Percentiles rank a stretch among this genome's conserved stretches.
Evolutionary conservation across 441 rosid species (phyloP).

Genomic region (Populus hybrid): DNA sequence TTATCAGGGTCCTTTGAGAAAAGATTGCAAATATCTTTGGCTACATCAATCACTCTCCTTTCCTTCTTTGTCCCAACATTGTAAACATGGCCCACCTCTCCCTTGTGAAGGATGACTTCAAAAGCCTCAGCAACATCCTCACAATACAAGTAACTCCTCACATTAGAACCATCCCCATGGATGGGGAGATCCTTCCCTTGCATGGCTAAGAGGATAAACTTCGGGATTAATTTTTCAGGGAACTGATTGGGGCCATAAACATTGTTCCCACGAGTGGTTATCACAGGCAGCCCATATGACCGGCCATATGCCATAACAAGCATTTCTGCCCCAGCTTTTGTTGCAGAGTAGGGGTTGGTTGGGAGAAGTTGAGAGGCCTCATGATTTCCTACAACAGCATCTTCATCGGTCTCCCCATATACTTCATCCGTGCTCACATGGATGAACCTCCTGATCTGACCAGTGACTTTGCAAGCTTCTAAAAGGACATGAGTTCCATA

Average conservation of each 20-base stretch:
- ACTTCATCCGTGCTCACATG: slow-evolving; percentile 43
- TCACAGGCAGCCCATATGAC: slow-evolving; percentile 50
- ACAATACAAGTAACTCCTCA: slow-evolving; percentile 73
- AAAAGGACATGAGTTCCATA: slow-evolving; percentile 50
- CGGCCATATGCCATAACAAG: slow-evolving; percentile 54
- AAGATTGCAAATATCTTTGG: slow-evolving; percentile 64
- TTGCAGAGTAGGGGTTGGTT: slow-evolving; percentile 43
- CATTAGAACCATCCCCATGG: slow-evolving; percentile 85
- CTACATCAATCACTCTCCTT: slow-evolving; percentile 85
- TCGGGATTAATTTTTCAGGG: slow-evolving; percentile 50
- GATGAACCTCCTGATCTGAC: slow-evolving; percentile 52
- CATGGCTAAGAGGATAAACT: slow-evolving; percentile 48
- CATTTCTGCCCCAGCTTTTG: slow-evolving; percentile 32
- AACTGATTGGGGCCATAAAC: slow-evolving; percentile 53
- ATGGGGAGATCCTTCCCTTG: slow-evolving; percentile 63
- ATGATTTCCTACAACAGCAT: slow-evolving; percentile 45
- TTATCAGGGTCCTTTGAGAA: slow-evolving; percentile 59
- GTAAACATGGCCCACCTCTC: slow-evolving; percentile 85
- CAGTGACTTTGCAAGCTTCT: slow-evolving; percentile 54
- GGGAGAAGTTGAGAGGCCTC: slow-evolving; percentile 55
- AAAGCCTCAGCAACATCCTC: slow-evolving; percentile 96
- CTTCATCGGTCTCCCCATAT: slow-evolving; percentile 29
- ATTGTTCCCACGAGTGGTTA: slow-evolving; percentile 53
- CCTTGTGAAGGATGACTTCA: slow-evolving; percentile 82
- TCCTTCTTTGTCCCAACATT: slow-evolving; percentile 80